Percentiles rank a stretch among this genome's conserved stretches.
Evolutionary conservation across 495 filamentous ascomycete genomes (phyloP).

Genomic region (Lophium mytilinum): DNA sequence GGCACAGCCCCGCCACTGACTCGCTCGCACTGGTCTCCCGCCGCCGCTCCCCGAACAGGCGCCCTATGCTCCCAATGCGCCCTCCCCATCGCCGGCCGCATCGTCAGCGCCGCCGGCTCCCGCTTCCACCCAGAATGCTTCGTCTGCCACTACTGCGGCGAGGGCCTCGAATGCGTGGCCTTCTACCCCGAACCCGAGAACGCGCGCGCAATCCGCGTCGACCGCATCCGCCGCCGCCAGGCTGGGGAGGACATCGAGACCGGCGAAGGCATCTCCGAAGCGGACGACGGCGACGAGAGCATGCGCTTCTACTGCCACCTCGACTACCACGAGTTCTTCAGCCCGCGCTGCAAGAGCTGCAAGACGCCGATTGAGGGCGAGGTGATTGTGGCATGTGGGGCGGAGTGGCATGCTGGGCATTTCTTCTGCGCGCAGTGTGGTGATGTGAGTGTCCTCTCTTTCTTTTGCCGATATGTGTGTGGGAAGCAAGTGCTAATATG

Average conservation of each 20-base stretch:
- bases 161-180: slow-evolving; percentile 83
- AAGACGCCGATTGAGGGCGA: slow-evolving; percentile 98
- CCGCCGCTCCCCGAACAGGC: slow-evolving; percentile 51
- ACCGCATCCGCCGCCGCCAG: slow-evolving; percentile 51
- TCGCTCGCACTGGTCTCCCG: slow-evolving; percentile 39
- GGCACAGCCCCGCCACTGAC: slow-evolving; percentile 33
- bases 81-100: slow-evolving; percentile 76
- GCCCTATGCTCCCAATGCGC: slow-evolving; percentile 79
- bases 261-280: slow-evolving; percentile 41
- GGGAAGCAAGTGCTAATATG: background rate
- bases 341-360: slow-evolving; percentile 89
- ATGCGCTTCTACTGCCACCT: slow-evolving; percentile 93
- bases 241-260: slow-evolving; percentile 47
- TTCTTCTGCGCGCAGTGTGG: slow-evolving; percentile 99
- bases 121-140: slow-evolving; percentile 96
- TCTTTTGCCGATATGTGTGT: background rate
- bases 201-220: slow-evolving; percentile 59
- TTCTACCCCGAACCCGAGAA: slow-evolving; percentile 86
- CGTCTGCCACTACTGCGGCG: slow-evolving; percentile 78
- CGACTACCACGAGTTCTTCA: slow-evolving; percentile 93
- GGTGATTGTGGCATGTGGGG: slow-evolving; percentile 84
- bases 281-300: slow-evolving; percentile 55
- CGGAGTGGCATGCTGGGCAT: slow-evolving; percentile 94
- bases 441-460: slow-evolving; percentile 46
- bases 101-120: slow-evolving; percentile 67